phyloP scores from a whole-genome alignment of 257 asterid species.

The Thymus mandschuricus region DNA sequence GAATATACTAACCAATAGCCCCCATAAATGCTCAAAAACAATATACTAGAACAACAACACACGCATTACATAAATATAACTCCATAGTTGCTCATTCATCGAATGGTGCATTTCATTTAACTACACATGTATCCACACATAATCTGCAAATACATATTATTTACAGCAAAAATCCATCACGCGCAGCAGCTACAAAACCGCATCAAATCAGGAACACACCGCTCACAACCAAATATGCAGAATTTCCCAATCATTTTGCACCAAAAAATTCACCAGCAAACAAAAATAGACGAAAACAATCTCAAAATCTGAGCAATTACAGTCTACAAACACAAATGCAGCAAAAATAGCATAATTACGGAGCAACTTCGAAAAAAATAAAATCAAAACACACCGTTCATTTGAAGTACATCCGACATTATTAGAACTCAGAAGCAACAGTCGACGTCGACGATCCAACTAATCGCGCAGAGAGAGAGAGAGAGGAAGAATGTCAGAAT shows the following conservation, averaged over 20 bases:
- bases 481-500: constrained; percentile 10
- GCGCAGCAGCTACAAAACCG: background rate
- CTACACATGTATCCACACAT: background rate
- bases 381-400: constrained; percentile 35
- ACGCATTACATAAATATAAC: background rate
- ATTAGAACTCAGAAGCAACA: constrained; percentile 27
- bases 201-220: background rate
- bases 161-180: background rate
- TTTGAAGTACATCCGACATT: constrained; percentile 14
- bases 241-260: constrained; percentile 14
- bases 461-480: constrained; percentile 21
- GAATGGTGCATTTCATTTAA: background rate
- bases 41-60: background rate
- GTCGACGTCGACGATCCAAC: constrained; percentile 14
- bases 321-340: constrained; percentile 22
- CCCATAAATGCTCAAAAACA: background rate
- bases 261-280: constrained; percentile 13
- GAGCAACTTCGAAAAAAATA: constrained; percentile 10
- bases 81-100: constrained; percentile 2
- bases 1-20: background rate
- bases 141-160: background rate
- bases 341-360: background rate
- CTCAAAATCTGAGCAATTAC: background rate
- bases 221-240: background rate
- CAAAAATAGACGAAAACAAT: constrained; percentile 8